A percentile compares a stretch with the other conserved stretches of the same genome.
Evolutionary conservation across 2,329 filamentous ascomycete species (phyloP).

Genomic region (Penicillium vulpinum): DNA sequence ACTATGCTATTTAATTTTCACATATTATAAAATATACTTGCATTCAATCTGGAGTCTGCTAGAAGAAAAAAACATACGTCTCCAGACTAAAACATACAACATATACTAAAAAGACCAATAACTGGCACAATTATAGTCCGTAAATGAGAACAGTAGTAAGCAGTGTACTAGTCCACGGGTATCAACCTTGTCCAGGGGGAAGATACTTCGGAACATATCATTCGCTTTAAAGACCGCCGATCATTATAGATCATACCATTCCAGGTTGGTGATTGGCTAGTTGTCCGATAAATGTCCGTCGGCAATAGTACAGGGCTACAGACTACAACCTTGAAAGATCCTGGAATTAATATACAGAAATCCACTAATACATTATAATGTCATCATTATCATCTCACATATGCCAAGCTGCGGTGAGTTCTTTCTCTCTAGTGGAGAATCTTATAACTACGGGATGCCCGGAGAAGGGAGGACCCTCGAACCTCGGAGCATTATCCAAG

Average conservation of each 20-base stretch:
- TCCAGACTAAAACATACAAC: too few species aligned
- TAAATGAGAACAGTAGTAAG: background rate
- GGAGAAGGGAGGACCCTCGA: background rate
- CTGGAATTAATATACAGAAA: background rate
- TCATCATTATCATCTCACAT: background rate
- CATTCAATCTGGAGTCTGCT: background rate
- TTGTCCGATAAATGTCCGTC: conserved; percentile 33
- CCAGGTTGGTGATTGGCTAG: conserved; percentile 23
- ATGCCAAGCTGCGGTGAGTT: conserved; percentile 12
- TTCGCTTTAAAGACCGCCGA: conserved; percentile 3
- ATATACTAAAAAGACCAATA: too few species aligned
- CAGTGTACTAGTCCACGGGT: too few species aligned
- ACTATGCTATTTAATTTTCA: background rate
- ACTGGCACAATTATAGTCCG: background rate
- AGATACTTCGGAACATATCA: background rate
- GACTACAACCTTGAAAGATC: too few species aligned
- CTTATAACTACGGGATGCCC: conserved; percentile 3
- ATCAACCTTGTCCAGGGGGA: background rate
- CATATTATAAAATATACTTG: background rate
- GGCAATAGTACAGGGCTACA: background rate
- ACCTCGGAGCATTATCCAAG: background rate
- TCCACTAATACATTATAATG: background rate
- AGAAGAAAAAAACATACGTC: background rate
- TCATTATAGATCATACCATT: conserved; percentile 21
- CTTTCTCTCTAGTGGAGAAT: conserved; percentile 19